phyloP scores from a whole-genome alignment of 176 grass and related monocot species.

The Triticum monococcum region DNA sequence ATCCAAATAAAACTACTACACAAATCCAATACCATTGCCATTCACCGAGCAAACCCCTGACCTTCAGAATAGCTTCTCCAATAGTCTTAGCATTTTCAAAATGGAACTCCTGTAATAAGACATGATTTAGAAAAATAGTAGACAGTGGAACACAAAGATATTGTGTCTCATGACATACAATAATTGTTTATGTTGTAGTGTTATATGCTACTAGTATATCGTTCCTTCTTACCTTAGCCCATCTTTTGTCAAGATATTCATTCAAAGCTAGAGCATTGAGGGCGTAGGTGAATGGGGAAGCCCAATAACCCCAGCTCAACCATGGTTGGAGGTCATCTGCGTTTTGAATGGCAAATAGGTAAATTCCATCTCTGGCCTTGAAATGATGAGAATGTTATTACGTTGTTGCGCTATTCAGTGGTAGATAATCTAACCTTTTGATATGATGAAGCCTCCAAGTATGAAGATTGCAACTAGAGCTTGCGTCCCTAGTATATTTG shows the following conservation, averaged over 20 bases:
- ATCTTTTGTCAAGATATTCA: slow-evolving; percentile 70
- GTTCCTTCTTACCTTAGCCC: slow-evolving; percentile 58
- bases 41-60: slow-evolving; percentile 55
- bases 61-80: slow-evolving; percentile 63
- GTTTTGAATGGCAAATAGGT: slow-evolving; percentile 24
- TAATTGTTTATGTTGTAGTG: neutral
- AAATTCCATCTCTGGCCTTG: neutral
- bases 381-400: neutral
- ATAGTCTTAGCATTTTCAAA: slow-evolving; percentile 49
- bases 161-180: neutral
- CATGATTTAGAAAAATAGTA: neutral
- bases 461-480: slow-evolving; percentile 63
- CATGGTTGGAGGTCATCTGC: slow-evolving; percentile 51
- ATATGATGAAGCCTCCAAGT: slow-evolving; percentile 77
- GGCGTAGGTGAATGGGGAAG: slow-evolving; percentile 59
- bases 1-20: slow-evolving; percentile 55
- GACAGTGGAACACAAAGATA: neutral
- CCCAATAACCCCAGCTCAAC: slow-evolving; percentile 63
- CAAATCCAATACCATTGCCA: slow-evolving; percentile 90
- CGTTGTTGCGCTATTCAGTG: neutral
- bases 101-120: slow-evolving; percentile 50
- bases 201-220: neutral
- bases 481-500: slow-evolving; percentile 59
- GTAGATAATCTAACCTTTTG: slow-evolving; percentile 59
- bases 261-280: slow-evolving; percentile 55